Base-by-base conservation (phyloP, 2,329 filamentous ascomycete species). In the Clarireedia hainanense region DNA sequence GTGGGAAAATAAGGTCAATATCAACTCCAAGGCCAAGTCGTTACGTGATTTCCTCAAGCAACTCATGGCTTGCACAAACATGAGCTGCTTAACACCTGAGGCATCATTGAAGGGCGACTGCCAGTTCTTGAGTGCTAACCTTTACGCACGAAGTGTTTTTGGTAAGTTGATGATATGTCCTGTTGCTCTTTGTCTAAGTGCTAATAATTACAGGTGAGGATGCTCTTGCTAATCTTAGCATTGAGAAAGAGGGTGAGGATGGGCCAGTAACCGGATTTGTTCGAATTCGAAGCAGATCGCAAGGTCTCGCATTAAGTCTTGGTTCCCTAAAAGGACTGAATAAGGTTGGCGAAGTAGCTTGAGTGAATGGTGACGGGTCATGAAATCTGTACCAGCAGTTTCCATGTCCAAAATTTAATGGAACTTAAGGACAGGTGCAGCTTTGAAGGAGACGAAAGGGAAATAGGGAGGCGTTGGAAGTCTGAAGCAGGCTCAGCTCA, bases 1-100 rank as follows among this genome's bases (percentile, higher is more conserved):
- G 71, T 99, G 94, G 94, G 94, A 99, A 79, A 99, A 99, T 77
- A 99, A 99, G 81, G 92, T 99, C 73, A 99, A 99, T 76, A 97
- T 99, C 76, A 96, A 96, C 75, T 95, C 89, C 61, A 97, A 96
- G 79, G 90, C 89, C 63, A 95, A 92, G 77, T 87, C 83, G 27
- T 78, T 99, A 59, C 84, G 92, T 50, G 90, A 95, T 20, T 99
- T 99, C 82, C 76, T 99, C 61, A 86, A 89, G 64, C 87, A 95
- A 70, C 77, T 99, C 58, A 97, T 97, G 94, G 90, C 91, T 59
- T 92, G 88, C 71, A 99, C 94, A 53, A 97, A 99, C 74, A 99
- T 99, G 94, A 94, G 86, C 71, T 99, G 94, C 72, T 75, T 99
- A 67, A 99, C 94, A 6, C 94, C 94, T 3, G 94, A 97, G 69